phyloP scores from a whole-genome alignment of 352 stramenopile species.

The Phytophthora multivora region DNA sequence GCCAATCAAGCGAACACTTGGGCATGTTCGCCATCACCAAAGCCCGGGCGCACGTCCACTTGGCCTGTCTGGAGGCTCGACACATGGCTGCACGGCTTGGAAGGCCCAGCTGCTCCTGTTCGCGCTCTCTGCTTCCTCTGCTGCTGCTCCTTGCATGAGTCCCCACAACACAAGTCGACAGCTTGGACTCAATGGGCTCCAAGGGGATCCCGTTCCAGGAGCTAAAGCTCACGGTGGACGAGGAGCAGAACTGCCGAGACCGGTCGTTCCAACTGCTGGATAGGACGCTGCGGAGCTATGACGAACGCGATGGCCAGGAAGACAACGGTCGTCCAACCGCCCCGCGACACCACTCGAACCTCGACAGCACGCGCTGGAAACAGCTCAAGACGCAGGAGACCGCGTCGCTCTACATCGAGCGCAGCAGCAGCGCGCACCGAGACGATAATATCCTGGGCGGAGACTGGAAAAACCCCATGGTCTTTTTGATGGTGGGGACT shows the following conservation, averaged over 20 bases:
- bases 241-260: slow-evolving; percentile 32
- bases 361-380: slow-evolving; percentile 38
- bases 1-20: slow-evolving; percentile 15
- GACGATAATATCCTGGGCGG: slow-evolving; percentile 29
- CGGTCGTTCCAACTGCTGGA: slow-evolving; percentile 37
- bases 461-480: slow-evolving; percentile 32
- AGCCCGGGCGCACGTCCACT: slow-evolving; percentile 14
- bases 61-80: slow-evolving; percentile 13
- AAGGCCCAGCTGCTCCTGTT: slow-evolving; percentile 19
- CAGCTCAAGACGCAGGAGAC: slow-evolving; percentile 32
- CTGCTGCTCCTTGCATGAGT: not conserved
- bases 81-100: slow-evolving; percentile 18
- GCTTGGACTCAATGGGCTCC: slow-evolving; percentile 4
- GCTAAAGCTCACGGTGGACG: slow-evolving; percentile 23
- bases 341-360: slow-evolving; percentile 21
- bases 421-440: slow-evolving; percentile 21
- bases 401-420: slow-evolving; percentile 36
- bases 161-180: slow-evolving; percentile 23
- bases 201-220: slow-evolving; percentile 20
- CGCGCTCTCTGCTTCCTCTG: slow-evolving; percentile 12
- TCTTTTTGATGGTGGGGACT: slow-evolving; percentile 27
- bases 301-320: slow-evolving; percentile 28
- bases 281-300: slow-evolving; percentile 34
- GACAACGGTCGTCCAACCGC: slow-evolving; percentile 9
- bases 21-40: slow-evolving; percentile 26